Conservation (phyloP, 2,329 filamentous ascomycete genomes). For the Fusarium stilboides region DNA sequence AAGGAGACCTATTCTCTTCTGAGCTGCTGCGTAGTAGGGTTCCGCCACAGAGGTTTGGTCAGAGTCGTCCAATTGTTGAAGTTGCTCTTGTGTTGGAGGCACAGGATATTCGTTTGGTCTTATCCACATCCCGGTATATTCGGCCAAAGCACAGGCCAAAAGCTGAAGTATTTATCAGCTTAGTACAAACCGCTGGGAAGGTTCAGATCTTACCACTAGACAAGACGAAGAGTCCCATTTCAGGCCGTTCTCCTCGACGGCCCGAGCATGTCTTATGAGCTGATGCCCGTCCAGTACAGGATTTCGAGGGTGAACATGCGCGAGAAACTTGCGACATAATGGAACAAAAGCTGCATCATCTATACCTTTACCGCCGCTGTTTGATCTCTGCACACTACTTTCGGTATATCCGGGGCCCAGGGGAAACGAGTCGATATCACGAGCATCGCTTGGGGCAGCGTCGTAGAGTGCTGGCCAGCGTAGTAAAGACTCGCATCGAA, state of each 20-base stretch:
- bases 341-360: background rate
- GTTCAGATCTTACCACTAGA: conserved; percentile 32
- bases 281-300: conserved; percentile 39
- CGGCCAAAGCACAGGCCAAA: conserved; percentile 21
- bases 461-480: conserved; percentile 12
- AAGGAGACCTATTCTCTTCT: conserved; percentile 43
- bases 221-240: conserved; percentile 43
- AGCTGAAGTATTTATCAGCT: conserved; percentile 1
- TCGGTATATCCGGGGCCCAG: conserved; percentile 1
- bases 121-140: conserved; percentile 9
- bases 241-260: conserved; percentile 37
- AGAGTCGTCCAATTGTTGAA: background rate
- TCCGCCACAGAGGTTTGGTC: conserved; percentile 22
- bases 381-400: background rate
- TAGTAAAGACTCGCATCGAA: conserved; percentile 8
- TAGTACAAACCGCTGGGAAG: background rate
- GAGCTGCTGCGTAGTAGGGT: conserved; percentile 43
- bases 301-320: conserved; percentile 43
- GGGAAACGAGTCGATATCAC: conserved; percentile 13
- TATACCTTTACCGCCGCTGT: background rate
- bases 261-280: conserved; percentile 36
- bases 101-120: conserved; percentile 8
- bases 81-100: conserved; percentile 6
- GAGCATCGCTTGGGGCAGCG: conserved; percentile 1
- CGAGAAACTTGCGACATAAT: conserved; percentile 31